Percentiles rank a stretch among this genome's conserved stretches.
These are phyloP conservation scores for Quercus wislizeni DNA, from an alignment of 306 rosid species.

Conservation along the genomic window DNA sequence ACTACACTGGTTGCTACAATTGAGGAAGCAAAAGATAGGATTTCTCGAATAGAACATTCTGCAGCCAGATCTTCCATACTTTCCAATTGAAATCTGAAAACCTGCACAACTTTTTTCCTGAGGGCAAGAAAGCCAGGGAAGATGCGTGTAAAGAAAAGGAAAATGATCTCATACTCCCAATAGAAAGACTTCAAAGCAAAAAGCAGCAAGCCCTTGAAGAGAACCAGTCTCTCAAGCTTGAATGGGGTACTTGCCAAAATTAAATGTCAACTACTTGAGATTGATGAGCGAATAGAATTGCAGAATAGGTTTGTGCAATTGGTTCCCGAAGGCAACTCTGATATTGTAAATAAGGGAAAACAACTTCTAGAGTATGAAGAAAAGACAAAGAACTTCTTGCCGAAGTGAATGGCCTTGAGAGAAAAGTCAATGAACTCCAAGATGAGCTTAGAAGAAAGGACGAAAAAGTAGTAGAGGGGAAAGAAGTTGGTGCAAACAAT, in stretches of 20 bases:
- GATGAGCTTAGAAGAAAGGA: conserved; percentile 25
- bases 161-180: conserved; percentile 23
- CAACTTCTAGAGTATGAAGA: conserved; percentile 19
- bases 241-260: conserved; percentile 14
- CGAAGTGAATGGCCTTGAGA: fast-evolving
- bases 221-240: conserved; percentile 28
- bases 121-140: conserved; percentile 32
- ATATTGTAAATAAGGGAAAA: conserved; percentile 16
- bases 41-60: conserved; percentile 78
- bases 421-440: conserved; percentile 4
- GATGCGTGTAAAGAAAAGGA: conserved; percentile 40
- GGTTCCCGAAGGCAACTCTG: conserved; percentile 31
- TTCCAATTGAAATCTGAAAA: conserved; percentile 42
- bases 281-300: conserved; percentile 29
- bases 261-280: conserved; percentile 8
- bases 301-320: too few species aligned
- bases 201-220: conserved; percentile 40
- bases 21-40: conserved; percentile 72
- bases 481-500: conserved; percentile 24
- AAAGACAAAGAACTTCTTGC: not conserved
- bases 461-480: conserved; percentile 21
- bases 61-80: conserved; percentile 58
- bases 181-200: conserved; percentile 35
- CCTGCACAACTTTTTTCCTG: conserved; percentile 29
- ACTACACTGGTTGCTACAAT: conserved; percentile 78